Evolutionary conservation across 2,329 filamentous ascomycete species (phyloP).

Genomic region (Pseudogymnoascus sp.): DNA sequence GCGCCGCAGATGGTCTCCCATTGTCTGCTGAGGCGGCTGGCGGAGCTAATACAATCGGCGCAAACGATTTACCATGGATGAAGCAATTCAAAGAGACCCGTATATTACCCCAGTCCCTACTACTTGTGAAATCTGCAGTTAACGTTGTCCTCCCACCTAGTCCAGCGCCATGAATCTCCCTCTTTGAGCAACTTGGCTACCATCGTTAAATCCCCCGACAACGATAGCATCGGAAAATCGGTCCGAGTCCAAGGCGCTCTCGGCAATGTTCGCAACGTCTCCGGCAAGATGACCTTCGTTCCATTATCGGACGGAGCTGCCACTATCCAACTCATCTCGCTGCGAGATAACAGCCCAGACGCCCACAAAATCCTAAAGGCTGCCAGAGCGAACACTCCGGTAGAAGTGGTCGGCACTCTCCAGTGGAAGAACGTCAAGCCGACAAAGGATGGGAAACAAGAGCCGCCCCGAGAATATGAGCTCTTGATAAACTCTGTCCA

Average conservation of each 20-base stretch:
- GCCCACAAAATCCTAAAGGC: not conserved
- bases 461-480: conserved; percentile 37
- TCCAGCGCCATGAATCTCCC: not conserved
- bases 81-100: conserved; percentile 8
- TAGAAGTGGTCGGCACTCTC: conserved; percentile 14
- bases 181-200: not conserved
- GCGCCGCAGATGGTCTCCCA: not conserved
- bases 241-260: conserved; percentile 23
- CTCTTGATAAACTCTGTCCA: conserved; percentile 55
- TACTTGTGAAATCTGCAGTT: not conserved
- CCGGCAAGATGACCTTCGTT: conserved; percentile 10
- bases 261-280: conserved; percentile 6
- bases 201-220: conserved; percentile 16
- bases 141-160: not conserved
- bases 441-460: not conserved
- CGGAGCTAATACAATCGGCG: not conserved
- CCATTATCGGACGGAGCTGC: conserved; percentile 7
- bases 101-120: not conserved
- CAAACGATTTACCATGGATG: not conserved
- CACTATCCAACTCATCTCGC: conserved; percentile 10
- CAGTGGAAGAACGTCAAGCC: conserved; percentile 7
- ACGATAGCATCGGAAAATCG: conserved; percentile 12
- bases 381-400: conserved; percentile 13
- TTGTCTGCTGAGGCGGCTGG: not conserved
- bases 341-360: not conserved